Percentiles rank a stretch among this genome's conserved stretches.
Conservation (phyloP, 805 yeast genomes). For the Komagataella pastoris region DNA sequence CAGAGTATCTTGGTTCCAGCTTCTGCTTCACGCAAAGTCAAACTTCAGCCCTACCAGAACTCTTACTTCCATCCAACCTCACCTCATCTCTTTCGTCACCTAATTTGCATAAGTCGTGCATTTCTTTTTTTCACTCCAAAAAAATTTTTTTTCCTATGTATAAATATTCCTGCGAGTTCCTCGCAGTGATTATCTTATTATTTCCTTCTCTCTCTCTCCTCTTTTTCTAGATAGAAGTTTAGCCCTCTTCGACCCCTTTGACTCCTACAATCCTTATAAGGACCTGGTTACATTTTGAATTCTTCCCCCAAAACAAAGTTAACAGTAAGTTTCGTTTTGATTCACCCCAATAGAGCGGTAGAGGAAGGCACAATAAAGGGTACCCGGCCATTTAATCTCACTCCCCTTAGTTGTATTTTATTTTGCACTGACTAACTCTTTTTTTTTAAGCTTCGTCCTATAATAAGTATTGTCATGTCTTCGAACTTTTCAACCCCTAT, state of each 20-base stretch:
- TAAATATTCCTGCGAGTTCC: not conserved
- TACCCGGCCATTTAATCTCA: not conserved
- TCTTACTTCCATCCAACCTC: not conserved
- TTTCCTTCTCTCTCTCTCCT: conserved; percentile 3
- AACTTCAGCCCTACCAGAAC: not conserved
- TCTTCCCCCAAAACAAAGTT: not conserved
- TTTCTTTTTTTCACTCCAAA: not conserved
- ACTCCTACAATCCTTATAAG: not conserved
- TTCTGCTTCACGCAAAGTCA: not conserved
- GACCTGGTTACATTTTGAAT: not conserved
- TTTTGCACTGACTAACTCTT: not conserved
- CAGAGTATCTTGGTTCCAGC: no score
- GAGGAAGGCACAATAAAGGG: not conserved
- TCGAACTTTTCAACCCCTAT: conserved; percentile 62
- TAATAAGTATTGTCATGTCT: conserved; percentile 15
- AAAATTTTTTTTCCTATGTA: not conserved
- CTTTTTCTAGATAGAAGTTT: conserved; percentile 1
- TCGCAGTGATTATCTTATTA: not conserved
- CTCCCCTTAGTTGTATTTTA: not conserved
- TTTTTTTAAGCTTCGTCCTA: not conserved
- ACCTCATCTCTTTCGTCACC: not conserved
- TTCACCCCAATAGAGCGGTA: not conserved
- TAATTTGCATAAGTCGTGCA: not conserved
- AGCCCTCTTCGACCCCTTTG: not conserved
- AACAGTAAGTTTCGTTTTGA: not conserved